Percentiles rank a stretch among this genome's conserved stretches.
Evolutionary conservation across 441 rosid species (phyloP).

Genomic region (Euphorbia corollata): DNA sequence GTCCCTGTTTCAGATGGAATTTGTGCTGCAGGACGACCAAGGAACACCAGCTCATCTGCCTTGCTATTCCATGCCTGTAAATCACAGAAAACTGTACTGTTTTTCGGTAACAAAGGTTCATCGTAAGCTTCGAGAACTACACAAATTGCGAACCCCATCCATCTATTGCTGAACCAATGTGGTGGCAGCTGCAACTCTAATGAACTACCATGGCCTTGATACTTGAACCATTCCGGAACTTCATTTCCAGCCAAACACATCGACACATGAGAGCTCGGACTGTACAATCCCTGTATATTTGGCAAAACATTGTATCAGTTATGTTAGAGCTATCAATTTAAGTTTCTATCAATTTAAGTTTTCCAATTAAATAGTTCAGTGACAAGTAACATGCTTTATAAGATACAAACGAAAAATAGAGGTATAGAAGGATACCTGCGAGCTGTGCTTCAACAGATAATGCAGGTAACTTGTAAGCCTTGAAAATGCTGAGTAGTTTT

Average conservation of each 20-base stretch:
- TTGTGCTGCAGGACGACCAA: constrained; percentile 4
- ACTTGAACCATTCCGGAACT: constrained; percentile 19
- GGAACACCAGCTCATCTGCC: constrained; percentile 10
- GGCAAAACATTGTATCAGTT: background rate
- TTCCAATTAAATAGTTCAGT: no score
- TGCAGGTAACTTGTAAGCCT: constrained; percentile 15
- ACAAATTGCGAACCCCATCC: constrained; percentile 21
- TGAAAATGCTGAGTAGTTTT: constrained; percentile 3
- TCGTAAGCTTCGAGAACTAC: constrained; percentile 9
- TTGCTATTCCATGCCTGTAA: constrained; percentile 7
- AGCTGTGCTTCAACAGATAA: constrained; percentile 11
- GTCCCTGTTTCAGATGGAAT: background rate
- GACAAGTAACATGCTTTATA: no score
- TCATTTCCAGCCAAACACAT: constrained; percentile 19
- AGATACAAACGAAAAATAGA: background rate
- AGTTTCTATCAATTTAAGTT: no score
- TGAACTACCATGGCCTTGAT: constrained; percentile 9
- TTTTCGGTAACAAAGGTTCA: background rate
- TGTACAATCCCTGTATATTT: constrained; percentile 17
- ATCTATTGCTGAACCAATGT: constrained; percentile 9
- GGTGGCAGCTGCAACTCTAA: constrained; percentile 15
- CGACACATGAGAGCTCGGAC: constrained; percentile 17
- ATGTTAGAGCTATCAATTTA: no score
- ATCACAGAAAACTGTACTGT: constrained; percentile 12
- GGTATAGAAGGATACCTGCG: constrained; percentile 13